These are phyloP conservation scores for Coix lacrymajobi DNA, from an alignment of 176 grass and related monocot species.

Conservation along the genomic window DNA sequence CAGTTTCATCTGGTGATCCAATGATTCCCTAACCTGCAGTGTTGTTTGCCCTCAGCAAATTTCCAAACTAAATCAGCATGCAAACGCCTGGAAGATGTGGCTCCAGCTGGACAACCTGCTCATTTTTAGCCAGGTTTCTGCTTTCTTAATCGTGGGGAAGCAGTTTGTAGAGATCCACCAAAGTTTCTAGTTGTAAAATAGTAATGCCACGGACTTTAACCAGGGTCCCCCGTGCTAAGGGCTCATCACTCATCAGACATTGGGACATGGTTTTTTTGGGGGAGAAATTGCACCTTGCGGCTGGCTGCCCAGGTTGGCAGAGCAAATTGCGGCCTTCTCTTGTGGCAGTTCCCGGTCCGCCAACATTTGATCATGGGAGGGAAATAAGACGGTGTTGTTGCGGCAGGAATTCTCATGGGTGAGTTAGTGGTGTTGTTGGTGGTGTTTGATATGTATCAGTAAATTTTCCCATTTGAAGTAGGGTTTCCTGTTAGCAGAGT, in stretches of 20 bases:
- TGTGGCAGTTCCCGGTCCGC: conserved; percentile 75
- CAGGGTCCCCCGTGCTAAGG: conserved; percentile 28
- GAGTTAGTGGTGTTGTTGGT: conserved; percentile 1
- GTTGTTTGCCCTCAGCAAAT: not conserved
- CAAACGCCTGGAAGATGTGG: conserved; percentile 29
- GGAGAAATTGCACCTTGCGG: conserved; percentile 49
- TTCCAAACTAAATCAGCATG: conserved; percentile 22
- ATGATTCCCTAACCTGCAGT: conserved; percentile 59
- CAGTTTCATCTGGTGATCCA: conserved; percentile 64
- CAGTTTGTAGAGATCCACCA: conserved; percentile 53
- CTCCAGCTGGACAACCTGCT: conserved; percentile 58
- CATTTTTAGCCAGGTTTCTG: conserved; percentile 75
- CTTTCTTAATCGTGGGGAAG: conserved; percentile 28
- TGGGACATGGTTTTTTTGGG: conserved; percentile 14
- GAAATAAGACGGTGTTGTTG: conserved; percentile 27
- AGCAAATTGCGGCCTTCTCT: conserved; percentile 89
- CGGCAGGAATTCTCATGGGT: conserved; percentile 12
- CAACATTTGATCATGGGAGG: conserved; percentile 46
- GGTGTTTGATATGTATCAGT: conserved; percentile 18
- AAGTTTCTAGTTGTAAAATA: conserved; percentile 81
- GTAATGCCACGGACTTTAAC: conserved; percentile 36
- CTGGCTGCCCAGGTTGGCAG: conserved; percentile 95
- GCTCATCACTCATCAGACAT: conserved; percentile 7
- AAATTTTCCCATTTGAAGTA: not conserved
- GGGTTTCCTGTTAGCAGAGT: not conserved